Conservation (phyloP, 306 rosid genomes). For the Casuarina cunninghamiana region DNA sequence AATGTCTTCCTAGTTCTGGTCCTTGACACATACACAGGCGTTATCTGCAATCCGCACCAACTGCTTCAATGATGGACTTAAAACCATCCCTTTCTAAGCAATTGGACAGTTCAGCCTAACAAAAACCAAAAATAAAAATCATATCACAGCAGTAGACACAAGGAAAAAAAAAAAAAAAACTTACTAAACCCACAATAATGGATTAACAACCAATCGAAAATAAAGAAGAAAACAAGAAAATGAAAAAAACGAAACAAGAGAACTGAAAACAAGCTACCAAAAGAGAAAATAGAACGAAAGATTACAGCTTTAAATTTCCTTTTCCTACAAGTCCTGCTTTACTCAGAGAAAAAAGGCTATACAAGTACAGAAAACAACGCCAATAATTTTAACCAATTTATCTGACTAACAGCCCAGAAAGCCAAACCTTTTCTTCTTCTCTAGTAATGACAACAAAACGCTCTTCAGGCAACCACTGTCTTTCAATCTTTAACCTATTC, state of each 20-base stretch:
- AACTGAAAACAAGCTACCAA: neutral
- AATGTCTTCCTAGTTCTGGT: neutral
- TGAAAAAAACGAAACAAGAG: neutral
- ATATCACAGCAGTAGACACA: conserved; percentile 1
- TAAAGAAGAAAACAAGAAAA: too few species aligned
- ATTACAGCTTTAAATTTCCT: neutral
- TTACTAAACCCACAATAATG: neutral
- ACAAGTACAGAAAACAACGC: neutral
- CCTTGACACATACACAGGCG: neutral
- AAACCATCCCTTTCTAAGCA: conserved; percentile 95
- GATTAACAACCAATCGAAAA: neutral
- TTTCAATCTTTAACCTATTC: neutral
- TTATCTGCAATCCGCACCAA: conserved; percentile 85
- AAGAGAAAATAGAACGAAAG: neutral
- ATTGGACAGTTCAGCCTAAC: conserved; percentile 72
- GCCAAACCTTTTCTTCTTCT: neutral
- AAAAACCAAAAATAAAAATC: conserved; percentile 13
- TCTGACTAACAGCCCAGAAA: neutral
- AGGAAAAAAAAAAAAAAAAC: neutral
- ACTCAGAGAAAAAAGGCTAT: neutral
- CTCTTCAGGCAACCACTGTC: neutral
- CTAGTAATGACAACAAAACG: neutral
- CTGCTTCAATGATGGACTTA: conserved; percentile 78
- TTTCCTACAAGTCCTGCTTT: neutral
- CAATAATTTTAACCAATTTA: neutral